A percentile compares a stretch with the other conserved stretches of the same genome.
Conservation (phyloP, 495 filamentous ascomycete species). For the Friedmanniomyces simplex region DNA sequence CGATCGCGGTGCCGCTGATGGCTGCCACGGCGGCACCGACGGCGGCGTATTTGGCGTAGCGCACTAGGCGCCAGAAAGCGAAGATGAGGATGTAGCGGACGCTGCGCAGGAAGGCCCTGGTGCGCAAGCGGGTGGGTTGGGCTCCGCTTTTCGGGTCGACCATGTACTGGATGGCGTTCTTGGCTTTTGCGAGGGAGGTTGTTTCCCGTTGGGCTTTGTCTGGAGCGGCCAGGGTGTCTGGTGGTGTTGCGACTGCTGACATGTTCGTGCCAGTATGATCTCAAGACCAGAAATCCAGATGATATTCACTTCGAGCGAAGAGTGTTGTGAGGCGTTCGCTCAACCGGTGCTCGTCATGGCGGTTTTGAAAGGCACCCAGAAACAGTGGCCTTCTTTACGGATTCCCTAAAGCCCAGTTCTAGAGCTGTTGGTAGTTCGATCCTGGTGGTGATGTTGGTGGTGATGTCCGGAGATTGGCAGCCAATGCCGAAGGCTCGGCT, state of each 20-base stretch:
- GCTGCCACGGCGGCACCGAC: conserved; percentile 28
- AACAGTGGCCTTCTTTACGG: not conserved
- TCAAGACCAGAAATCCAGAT: too few relatives aligned
- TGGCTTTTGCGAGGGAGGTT: not conserved
- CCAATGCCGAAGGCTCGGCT: not conserved
- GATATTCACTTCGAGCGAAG: too few relatives aligned
- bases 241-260: not conserved
- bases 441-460: not conserved
- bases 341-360: too few relatives aligned
- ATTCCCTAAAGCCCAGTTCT: not conserved
- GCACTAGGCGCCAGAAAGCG: conserved; percentile 33
- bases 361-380: too few relatives aligned
- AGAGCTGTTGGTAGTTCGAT: not conserved
- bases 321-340: too few relatives aligned
- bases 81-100: conserved; percentile 29
- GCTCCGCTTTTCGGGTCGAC: conserved; percentile 4
- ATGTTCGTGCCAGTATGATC: not conserved
- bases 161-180: conserved; percentile 4
- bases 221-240: not conserved
- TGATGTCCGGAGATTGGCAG: not conserved
- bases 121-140: conserved; percentile 26
- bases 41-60: conserved; percentile 33
- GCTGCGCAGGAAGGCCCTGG: conserved; percentile 31
- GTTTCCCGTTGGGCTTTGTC: not conserved
- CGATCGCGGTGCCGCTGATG: conserved; percentile 22